Evolutionary conservation across 2,329 filamentous ascomycete genomes (phyloP), one percentile per base, ranked within the genome.

Genomic region (Clonostachys rosea): DNA sequence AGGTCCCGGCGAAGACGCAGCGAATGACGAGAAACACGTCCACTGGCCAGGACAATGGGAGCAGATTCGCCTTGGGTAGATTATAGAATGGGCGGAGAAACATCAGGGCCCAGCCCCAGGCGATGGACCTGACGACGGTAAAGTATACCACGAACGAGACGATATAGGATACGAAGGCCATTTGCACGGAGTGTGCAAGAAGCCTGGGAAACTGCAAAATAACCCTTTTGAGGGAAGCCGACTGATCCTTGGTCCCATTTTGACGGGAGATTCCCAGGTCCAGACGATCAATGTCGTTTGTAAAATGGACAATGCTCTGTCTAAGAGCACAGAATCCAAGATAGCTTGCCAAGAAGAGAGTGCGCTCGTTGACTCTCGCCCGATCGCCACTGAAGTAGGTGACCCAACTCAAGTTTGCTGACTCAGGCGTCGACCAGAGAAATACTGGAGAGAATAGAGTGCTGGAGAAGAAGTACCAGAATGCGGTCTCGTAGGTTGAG

Each of bases 381-480:
- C 91, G 79, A 62, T 94, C 89, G 54, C 78, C 84, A 51, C 73
- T 83, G 64, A 80, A 82, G 54, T 82, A 78, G 47, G 86, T 87
- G 54, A 95, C 83, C 79, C 87, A 88, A 52, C 79, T 77, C 46
- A 96, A 73, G 51, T 84, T 83, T 45, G 79, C 76, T 37, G 68
- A 67, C 16, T 71, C 69, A 18, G 83, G 70, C 45, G 79, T 74
- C 5, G 86, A 86, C 78, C 84, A 90, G 18, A 95, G 80, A 61
- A 90, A 96, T 36, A 92, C 75, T 59, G 91, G 84, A 59, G 83
- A 84, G 64, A 92, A 96, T 54, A 90, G 70, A 69, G 81, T 86
- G 47, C 86, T 89, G 5, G 91, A 95, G 47, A 89, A 71, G 35
- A 78, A 59, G 65, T 96, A 96, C 70, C 87, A 91, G 48, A 83